A percentile compares a stretch with the other conserved stretches of the same genome.
phyloP scores from a whole-genome alignment of 768 basidiomycete genomes.

The Hypholoma sublateritium region DNA sequence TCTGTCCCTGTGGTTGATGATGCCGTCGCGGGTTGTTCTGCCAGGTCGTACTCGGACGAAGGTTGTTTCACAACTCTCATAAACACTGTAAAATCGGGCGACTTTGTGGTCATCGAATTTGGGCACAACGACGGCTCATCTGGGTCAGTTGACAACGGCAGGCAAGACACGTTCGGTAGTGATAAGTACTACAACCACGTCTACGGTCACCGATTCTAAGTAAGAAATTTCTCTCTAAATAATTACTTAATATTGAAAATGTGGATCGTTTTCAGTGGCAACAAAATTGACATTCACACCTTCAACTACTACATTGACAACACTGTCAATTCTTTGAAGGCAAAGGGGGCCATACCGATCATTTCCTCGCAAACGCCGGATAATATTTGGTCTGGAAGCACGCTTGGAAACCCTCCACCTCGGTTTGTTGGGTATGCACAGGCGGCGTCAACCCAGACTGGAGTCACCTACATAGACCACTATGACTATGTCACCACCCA shows the following conservation, averaged over 20 bases:
- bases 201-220: conserved; percentile 34
- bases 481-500: conserved; percentile 43
- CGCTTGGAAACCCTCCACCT: conserved; percentile 32
- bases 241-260: neutral
- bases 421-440: conserved; percentile 49
- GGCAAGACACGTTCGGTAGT: conserved; percentile 40
- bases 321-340: conserved; percentile 38
- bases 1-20: conserved; percentile 43
- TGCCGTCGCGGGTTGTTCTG: conserved; percentile 45
- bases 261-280: conserved; percentile 34
- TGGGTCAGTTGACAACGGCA: conserved; percentile 39
- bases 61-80: conserved; percentile 44
- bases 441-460: conserved; percentile 33
- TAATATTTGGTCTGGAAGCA: conserved; percentile 43
- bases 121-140: conserved; percentile 49
- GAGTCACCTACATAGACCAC: conserved; percentile 45
- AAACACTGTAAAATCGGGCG: conserved; percentile 36
- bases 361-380: conserved; percentile 48
- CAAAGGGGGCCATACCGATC: conserved; percentile 48
- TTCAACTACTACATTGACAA: conserved; percentile 48
- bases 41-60: conserved; percentile 48
- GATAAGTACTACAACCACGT: conserved; percentile 34
- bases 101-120: conserved; percentile 47
- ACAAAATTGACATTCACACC: conserved; percentile 38
- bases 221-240: conserved; percentile 18